A percentile compares a stretch with the other conserved stretches of the same genome.
Evolutionary conservation across 2,329 filamentous ascomycete genomes (phyloP).

Genomic region (Cryphonectria parasitica): DNA sequence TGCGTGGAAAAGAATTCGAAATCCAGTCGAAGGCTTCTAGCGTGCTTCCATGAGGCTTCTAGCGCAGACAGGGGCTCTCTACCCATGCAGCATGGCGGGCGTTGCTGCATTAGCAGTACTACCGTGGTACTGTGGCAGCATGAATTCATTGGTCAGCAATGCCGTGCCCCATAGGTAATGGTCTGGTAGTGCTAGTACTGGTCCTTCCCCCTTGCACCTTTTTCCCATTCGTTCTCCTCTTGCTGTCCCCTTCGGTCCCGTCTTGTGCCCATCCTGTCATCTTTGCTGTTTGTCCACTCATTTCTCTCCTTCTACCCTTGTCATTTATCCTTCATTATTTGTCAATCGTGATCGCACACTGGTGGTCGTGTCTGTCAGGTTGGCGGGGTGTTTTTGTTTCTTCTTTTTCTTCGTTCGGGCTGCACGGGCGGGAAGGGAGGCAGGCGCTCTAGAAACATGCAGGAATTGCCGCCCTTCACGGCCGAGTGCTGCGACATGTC

Average conservation of each 20-base stretch:
- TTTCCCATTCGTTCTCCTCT: background rate
- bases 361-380: background rate
- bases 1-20: conserved; percentile 5
- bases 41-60: conserved; percentile 24
- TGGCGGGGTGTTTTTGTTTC: background rate
- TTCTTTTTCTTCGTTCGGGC: background rate
- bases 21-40: conserved; percentile 21
- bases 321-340: background rate
- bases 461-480: background rate
- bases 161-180: background rate
- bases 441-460: background rate
- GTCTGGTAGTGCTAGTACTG: background rate
- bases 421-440: background rate
- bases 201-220: no score
- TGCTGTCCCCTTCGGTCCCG: background rate
- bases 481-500: background rate
- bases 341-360: background rate
- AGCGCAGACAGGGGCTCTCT: background rate
- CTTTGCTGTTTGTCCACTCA: background rate
- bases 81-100: background rate
- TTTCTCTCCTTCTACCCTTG: background rate
- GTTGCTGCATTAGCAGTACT: background rate
- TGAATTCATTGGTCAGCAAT: background rate
- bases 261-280: background rate
- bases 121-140: background rate